phyloP scores from a whole-genome alignment of 2,329 filamentous ascomycete species.

The Arthroderma sp. region DNA sequence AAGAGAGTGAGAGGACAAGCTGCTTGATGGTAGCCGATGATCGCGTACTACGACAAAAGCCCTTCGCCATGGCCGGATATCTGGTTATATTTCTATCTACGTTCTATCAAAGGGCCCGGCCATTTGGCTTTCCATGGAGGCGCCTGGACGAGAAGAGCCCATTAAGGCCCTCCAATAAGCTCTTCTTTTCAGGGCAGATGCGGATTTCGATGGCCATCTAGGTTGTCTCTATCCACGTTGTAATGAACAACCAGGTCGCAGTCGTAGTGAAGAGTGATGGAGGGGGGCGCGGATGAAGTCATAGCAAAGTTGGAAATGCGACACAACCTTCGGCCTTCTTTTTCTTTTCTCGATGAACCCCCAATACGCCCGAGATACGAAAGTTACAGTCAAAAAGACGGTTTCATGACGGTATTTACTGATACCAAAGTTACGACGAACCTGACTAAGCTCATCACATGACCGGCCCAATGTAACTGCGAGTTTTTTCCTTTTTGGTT shows the following conservation, averaged over 20 bases:
- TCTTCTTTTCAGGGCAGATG: neutral
- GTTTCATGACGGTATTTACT: neutral
- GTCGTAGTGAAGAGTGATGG: neutral
- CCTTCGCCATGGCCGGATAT: too few relatives aligned
- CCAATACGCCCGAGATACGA: neutral
- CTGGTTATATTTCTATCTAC: too few relatives aligned
- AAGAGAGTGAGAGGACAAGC: too few relatives aligned
- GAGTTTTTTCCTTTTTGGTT: too few relatives aligned
- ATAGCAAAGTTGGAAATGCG: neutral
- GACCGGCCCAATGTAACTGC: neutral
- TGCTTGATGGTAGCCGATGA: too few relatives aligned
- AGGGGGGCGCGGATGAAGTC: neutral
- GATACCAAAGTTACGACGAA: neutral
- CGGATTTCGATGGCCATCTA: neutral
- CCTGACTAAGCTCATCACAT: neutral
- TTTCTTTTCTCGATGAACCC: neutral
- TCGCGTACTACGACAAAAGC: too few relatives aligned
- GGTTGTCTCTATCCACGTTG: neutral
- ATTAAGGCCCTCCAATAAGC: neutral
- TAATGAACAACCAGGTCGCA: neutral
- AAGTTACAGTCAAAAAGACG: neutral
- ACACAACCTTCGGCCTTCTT: neutral
- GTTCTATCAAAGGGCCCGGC: too few relatives aligned
- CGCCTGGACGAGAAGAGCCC: neutral
- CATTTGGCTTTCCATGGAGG: too few relatives aligned